Percentiles rank a stretch among this genome's conserved stretches.
These are phyloP conservation scores for Waitea zeae DNA, from an alignment of 1,284 basidiomycete genomes.

Conservation along the genomic window DNA sequence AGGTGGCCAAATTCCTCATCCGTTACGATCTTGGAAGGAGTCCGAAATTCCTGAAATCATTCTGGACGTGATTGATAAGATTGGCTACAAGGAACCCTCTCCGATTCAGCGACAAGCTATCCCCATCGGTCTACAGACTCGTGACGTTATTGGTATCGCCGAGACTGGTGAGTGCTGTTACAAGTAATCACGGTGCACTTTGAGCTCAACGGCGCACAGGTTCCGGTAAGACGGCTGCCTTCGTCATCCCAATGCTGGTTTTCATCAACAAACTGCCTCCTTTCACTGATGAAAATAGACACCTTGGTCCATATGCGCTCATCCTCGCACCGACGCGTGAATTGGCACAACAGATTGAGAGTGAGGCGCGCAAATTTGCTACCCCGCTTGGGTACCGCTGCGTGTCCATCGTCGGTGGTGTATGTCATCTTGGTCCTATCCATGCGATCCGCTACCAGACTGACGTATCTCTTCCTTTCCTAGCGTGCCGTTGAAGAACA, in stretches of 20 bases:
- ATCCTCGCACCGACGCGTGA: conserved; percentile 96
- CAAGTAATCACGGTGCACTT: conserved; percentile 4
- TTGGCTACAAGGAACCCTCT: conserved; percentile 94
- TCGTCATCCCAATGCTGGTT: conserved; percentile 94
- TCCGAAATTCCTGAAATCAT: conserved; percentile 70
- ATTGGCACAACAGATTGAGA: conserved; percentile 93
- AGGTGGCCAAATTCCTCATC: conserved; percentile 89
- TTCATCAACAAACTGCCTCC: conserved; percentile 81
- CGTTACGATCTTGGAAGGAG: conserved; percentile 84
- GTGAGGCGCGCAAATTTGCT: conserved; percentile 85
- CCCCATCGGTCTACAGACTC: conserved; percentile 89
- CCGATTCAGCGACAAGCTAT: conserved; percentile 97
- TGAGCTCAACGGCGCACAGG: conserved; percentile 26
- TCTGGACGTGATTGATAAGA: conserved; percentile 69
- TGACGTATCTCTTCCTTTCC: conserved; percentile 6
- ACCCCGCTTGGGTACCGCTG: conserved; percentile 75
- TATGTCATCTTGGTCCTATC: conserved; percentile 20
- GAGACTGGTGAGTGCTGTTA: conserved; percentile 60
- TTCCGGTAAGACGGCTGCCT: conserved; percentile 98
- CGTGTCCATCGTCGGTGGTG: conserved; percentile 96
- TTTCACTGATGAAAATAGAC: conserved; percentile 81
- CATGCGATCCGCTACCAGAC: conserved; percentile 1
- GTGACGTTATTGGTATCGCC: conserved; percentile 95
- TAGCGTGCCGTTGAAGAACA: conserved; percentile 89
- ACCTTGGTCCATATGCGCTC: conserved; percentile 86